Evolutionary conservation across 192 early-diverging fungal genomes (phyloP).

Genomic region (Glomus cerebriforme): DNA sequence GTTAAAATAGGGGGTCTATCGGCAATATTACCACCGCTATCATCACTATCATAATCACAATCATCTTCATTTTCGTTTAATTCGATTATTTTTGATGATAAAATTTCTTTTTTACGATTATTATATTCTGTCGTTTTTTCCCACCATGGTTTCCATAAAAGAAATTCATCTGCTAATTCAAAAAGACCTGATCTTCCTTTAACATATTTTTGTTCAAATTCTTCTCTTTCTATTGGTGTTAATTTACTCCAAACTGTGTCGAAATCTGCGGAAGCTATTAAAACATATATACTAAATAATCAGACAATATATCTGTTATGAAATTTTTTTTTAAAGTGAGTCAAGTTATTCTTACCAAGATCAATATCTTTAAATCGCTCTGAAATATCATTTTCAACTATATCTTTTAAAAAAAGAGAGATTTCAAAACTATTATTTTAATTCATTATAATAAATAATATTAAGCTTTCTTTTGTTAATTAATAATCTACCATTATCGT

Average conservation of each 20-base stretch:
- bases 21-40: not conserved
- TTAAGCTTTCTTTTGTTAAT: conserved; percentile 12
- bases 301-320: no score
- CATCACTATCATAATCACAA: not conserved
- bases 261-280: conserved; percentile 43
- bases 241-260: conserved; percentile 52
- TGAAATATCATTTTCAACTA: conserved; percentile 38
- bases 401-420: not conserved
- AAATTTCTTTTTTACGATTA: not conserved
- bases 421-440: not conserved
- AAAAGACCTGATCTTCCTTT: conserved; percentile 4
- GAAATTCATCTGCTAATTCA: conserved; percentile 5
- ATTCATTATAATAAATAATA: not conserved
- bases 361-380: conserved; percentile 47
- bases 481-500: conserved; percentile 34
- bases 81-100: not conserved
- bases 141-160: conserved; percentile 34
- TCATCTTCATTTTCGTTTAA: not conserved
- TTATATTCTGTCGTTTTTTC: not conserved
- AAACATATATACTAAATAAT: conserved; percentile 44
- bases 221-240: conserved; percentile 46
- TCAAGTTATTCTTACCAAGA: conserved; percentile 31
- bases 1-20: not conserved
- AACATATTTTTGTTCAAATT: conserved; percentile 47
- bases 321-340: conserved; percentile 17